Base-by-base conservation (phyloP, 345 rosid species). In the Arabis hirsuta region DNA sequence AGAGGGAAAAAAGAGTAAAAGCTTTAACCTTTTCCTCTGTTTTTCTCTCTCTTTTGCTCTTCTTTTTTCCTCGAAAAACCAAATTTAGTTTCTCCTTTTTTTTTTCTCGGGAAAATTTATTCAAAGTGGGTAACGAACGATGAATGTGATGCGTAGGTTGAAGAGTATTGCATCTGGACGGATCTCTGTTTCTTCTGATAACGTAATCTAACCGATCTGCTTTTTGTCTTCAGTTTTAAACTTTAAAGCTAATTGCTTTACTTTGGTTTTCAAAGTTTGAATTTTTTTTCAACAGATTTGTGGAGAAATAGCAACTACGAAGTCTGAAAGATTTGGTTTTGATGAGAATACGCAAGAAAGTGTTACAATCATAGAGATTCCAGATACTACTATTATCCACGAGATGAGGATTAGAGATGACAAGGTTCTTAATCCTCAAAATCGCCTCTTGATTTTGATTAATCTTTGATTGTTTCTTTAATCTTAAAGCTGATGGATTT, bases 81-180 rank as follows among this genome's bases (percentile, higher is more conserved):
- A 22, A 22, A 26, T 34, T 34, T 55, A 41, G 5, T 61, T 10
- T 4, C 38, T 14, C 24, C 7, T 51, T 22, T 22, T 22, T 22
- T 26, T 60, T 41, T 56, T 16, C 41, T 27, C 45, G 31, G 20
- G 19, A 31, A 36, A 36, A 36, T 8, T 6, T 51, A 1, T 51
- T 47, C 0, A 2, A 27, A 12, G 27, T 43, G 29, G 38, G 73
- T 29, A 71, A 80, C 47, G 54, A 71, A 80, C 47, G 54, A 92
- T 89, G 96, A 88, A 86, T 81, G 86, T 92, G 82, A 81, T 92
- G 92, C 98, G 92, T 52, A 84, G 98, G 43, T 85, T 89, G 65
- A 92, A 89, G 83, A 89, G 89, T 89, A 80, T 89, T 82, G 96
- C 98, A 24, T 92, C 98, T 24, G 98, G 90, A 43, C 94, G 96